A percentile compares a stretch with the other conserved stretches of the same genome.
phyloP scores from a whole-genome alignment of 1,139 yeast genomes.

The Lodderomyces jiufengensis region DNA sequence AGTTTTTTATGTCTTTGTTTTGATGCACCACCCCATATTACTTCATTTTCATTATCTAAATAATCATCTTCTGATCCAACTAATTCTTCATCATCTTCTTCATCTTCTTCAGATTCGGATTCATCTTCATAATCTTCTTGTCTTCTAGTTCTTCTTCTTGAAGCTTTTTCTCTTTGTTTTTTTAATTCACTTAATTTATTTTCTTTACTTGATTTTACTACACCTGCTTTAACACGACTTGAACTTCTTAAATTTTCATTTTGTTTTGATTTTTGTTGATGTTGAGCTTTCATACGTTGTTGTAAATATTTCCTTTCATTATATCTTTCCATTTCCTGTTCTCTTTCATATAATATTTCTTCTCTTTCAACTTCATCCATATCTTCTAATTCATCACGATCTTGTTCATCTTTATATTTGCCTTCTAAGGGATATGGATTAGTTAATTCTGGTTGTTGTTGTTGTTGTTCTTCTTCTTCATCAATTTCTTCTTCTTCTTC shows the following conservation, averaged over 20 bases:
- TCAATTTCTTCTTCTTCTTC: slow-evolving; percentile 16
- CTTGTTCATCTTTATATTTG: slow-evolving; percentile 79
- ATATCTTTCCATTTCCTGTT: slow-evolving; percentile 84
- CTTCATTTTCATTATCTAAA: slow-evolving; percentile 38
- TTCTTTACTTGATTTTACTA: slow-evolving; percentile 29
- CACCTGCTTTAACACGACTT: slow-evolving; percentile 18
- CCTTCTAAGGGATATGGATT: slow-evolving; percentile 93
- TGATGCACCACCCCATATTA: slow-evolving; percentile 48
- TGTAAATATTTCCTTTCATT: slow-evolving; percentile 80
- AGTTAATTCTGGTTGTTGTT: slow-evolving; percentile 42
- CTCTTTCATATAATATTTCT: slow-evolving; percentile 83
- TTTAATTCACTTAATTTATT: slow-evolving; percentile 78
- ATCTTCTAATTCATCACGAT: slow-evolving; percentile 59
- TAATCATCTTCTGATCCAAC: slow-evolving; percentile 40
- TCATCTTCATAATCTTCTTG: slow-evolving; percentile 33
- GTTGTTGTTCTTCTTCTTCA: slow-evolving; percentile 21
- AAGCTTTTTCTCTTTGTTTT: slow-evolving; percentile 74
- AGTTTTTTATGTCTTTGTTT: slow-evolving; percentile 24
- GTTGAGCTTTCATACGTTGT: slow-evolving; percentile 67
- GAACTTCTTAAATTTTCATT: slow-evolving; percentile 14
- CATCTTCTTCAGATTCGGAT: slow-evolving; percentile 30
- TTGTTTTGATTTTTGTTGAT: slow-evolving; percentile 28
- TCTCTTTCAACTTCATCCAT: slow-evolving; percentile 94
- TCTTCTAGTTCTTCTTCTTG: slow-evolving; percentile 27
- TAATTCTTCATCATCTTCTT: slow-evolving; percentile 33